Evolutionary conservation across 495 filamentous ascomycete species (phyloP).

Genomic region (Penicillium cosmopolitanum): DNA sequence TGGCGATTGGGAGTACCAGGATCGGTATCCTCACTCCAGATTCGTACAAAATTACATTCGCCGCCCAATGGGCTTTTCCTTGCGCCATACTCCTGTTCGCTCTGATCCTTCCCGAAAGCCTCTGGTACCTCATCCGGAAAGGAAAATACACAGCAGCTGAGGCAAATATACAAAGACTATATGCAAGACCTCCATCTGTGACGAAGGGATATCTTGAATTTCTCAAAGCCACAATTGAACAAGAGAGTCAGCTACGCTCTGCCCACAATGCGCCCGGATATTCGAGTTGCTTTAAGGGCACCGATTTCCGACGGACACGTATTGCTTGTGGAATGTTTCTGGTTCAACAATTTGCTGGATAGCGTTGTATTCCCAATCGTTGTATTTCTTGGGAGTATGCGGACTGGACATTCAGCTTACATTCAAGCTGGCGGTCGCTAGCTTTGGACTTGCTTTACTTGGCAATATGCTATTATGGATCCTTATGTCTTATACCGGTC

Average conservation of each 20-base stretch:
- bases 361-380: constrained; percentile 15
- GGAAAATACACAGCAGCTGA: constrained; percentile 1
- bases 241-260: neutral
- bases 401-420: constrained; percentile 5
- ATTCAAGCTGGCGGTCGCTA: constrained; percentile 9
- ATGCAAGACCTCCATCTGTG: neutral
- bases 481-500: constrained; percentile 14
- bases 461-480: constrained; percentile 17
- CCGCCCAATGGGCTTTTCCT: constrained; percentile 17
- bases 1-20: constrained; percentile 8
- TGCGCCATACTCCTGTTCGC: constrained; percentile 5
- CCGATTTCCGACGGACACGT: constrained; percentile 13
- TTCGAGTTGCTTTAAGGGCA: constrained; percentile 7
- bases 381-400: constrained; percentile 15
- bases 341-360: constrained; percentile 16
- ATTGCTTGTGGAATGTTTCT: constrained; percentile 18
- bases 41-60: constrained; percentile 12
- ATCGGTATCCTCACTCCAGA: constrained; percentile 6
- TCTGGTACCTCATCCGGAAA: constrained; percentile 11
- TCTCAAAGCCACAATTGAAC: constrained; percentile 1
- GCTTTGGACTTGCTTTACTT: constrained; percentile 13
- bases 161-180: constrained; percentile 6
- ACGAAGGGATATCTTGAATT: constrained; percentile 4
- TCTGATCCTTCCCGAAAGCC: constrained; percentile 12
- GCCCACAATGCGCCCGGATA: neutral